Percentiles rank a stretch among this genome's conserved stretches.
Conservation (phyloP, 441 rosid genomes). For the Omphalea diandra region DNA sequence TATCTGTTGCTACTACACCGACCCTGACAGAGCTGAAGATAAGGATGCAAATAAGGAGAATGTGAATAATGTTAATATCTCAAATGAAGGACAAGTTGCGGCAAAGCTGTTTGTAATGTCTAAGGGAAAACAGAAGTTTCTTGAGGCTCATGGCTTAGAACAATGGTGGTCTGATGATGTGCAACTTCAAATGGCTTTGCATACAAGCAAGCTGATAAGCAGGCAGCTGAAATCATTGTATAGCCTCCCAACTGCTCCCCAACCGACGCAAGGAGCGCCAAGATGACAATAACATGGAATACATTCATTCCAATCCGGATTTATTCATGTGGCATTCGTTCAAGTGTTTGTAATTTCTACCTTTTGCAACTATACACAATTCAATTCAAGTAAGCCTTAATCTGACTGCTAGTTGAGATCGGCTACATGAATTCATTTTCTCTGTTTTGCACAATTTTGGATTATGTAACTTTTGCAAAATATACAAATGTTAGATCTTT, state of each 20-base stretch:
- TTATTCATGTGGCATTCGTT: no score
- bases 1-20: constrained; percentile 77
- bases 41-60: constrained; percentile 52
- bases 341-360: no score
- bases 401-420: no score
- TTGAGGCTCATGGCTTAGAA: constrained; percentile 89
- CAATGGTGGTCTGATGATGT: constrained; percentile 96
- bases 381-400: no score
- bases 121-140: constrained; percentile 85
- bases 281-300: no score
- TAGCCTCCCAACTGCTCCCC: constrained; percentile 40
- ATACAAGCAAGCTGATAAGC: constrained; percentile 72
- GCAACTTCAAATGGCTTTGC: constrained; percentile 61
- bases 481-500: no score
- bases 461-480: no score
- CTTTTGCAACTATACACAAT: no score
- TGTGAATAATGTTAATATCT: constrained; percentile 14
- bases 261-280: no score
- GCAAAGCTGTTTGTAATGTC: constrained; percentile 87
- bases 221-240: constrained; percentile 86
- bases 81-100: constrained; percentile 43
- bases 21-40: constrained; percentile 41
- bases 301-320: no score
- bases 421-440: no score
- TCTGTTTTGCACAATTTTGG: no score